A percentile compares a stretch with the other conserved stretches of the same genome.
These are phyloP conservation scores for Amaranthus hypochondriacus DNA, from an alignment of 148 eudicot genomes.

Conservation along the genomic window DNA sequence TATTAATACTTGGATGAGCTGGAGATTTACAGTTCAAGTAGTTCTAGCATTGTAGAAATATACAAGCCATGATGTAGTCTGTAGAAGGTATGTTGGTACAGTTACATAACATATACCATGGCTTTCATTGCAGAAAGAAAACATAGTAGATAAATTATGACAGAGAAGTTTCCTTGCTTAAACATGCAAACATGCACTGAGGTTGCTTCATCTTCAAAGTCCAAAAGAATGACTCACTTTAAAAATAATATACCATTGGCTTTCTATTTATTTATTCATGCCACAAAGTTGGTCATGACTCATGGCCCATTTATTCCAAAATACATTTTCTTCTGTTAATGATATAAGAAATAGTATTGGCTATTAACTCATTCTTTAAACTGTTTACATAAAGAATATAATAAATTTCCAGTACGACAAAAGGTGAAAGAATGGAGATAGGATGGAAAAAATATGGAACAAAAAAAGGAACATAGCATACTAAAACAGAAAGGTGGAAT, in stretches of 20 bases:
- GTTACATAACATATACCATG: no score
- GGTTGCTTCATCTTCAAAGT: not conserved
- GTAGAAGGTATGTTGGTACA: no score
- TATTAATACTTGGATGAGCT: not conserved
- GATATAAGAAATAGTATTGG: not conserved
- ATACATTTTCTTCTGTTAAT: no score
- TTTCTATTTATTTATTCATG: not conserved
- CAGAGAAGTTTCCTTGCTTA: not conserved
- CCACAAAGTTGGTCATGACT: not conserved
- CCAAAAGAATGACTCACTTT: no score
- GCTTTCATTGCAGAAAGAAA: not conserved
- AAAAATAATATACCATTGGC: not conserved
- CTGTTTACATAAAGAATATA: not conserved
- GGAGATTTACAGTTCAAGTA: conserved; percentile 1
- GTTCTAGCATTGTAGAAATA: not conserved
- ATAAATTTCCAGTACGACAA: no score
- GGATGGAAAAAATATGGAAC: not conserved
- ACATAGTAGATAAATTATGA: not conserved
- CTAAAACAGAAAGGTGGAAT: no score
- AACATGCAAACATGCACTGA: not conserved
- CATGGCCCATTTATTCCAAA: not conserved
- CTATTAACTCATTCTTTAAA: no score
- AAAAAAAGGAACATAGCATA: not conserved
- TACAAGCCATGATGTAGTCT: not conserved
- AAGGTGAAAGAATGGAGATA: no score